Evolutionary conservation across 2,329 filamentous ascomycete genomes (phyloP).

Genomic region (Clonostachys sp.): DNA sequence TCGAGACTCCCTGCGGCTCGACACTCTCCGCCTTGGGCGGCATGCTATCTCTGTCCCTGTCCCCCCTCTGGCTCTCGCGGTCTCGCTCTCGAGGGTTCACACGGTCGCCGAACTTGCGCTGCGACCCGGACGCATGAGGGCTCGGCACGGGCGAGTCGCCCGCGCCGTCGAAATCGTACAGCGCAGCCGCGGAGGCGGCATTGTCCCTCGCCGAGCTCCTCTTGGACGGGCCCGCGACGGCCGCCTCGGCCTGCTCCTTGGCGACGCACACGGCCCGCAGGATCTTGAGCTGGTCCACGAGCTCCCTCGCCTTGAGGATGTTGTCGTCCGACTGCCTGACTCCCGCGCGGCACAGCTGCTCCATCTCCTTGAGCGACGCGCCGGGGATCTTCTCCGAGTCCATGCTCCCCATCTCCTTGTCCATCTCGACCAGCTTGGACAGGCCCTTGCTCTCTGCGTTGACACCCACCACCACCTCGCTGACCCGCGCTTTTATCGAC

Average conservation of each 20-base stretch:
- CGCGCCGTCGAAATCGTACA: slow-evolving; percentile 39
- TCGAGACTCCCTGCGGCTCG: slow-evolving; percentile 38
- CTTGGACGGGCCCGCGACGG: slow-evolving; percentile 11
- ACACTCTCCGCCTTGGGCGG: slow-evolving; percentile 52
- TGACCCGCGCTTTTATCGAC: slow-evolving; percentile 27
- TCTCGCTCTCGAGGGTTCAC: slow-evolving; percentile 16
- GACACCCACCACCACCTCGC: slow-evolving; percentile 31
- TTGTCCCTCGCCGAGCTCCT: slow-evolving; percentile 11
- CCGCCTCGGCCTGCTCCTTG: slow-evolving; percentile 28
- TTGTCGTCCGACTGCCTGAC: slow-evolving; percentile 34
- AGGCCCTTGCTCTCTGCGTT: slow-evolving; percentile 37
- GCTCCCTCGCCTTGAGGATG: slow-evolving; percentile 23
- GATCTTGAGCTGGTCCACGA: slow-evolving; percentile 36
- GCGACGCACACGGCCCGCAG: slow-evolving; percentile 34
- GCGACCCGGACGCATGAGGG: slow-evolving; percentile 25
- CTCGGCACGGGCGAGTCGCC: slow-evolving; percentile 41
- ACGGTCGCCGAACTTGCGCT: slow-evolving; percentile 25
- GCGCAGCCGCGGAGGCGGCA: slow-evolving; percentile 8
- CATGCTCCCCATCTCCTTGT: slow-evolving; percentile 32
- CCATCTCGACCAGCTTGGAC: slow-evolving; percentile 28
- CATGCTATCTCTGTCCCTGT: slow-evolving; percentile 44
- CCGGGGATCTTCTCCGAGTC: slow-evolving; percentile 28
- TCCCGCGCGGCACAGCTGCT: slow-evolving; percentile 33
- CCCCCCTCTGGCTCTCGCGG: slow-evolving; percentile 19
- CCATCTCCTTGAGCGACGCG: slow-evolving; percentile 34